Conservation (phyloP, 345 rosid species). For the Raphanus raphanistrum region DNA sequence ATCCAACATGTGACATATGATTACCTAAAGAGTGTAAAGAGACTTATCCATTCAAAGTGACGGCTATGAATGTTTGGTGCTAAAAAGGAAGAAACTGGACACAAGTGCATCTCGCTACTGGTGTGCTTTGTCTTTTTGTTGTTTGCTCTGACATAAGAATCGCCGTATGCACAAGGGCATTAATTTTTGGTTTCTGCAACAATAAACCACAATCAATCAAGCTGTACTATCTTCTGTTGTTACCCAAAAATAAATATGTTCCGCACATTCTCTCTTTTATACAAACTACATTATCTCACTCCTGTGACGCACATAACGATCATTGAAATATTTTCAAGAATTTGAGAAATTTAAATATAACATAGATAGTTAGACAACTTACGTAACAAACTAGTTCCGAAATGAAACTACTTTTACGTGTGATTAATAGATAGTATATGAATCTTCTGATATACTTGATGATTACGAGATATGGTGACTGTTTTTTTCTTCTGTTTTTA, state of each 20-base stretch:
- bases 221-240: not conserved
- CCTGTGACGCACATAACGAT: not conserved
- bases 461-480: not conserved
- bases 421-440: not conserved
- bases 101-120: slow-evolving; percentile 23
- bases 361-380: not conserved
- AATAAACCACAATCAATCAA: not conserved
- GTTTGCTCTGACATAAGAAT: slow-evolving; percentile 25
- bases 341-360: not conserved
- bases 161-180: slow-evolving; percentile 32
- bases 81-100: slow-evolving; percentile 25
- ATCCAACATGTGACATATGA: not conserved
- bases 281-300: not conserved
- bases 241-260: not conserved
- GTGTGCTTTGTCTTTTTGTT: slow-evolving; percentile 38
- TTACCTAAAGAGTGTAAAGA: slow-evolving; percentile 22
- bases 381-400: not conserved
- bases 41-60: slow-evolving; percentile 35
- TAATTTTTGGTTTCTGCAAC: not conserved
- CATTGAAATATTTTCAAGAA: not conserved
- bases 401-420: not conserved
- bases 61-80: slow-evolving; percentile 38
- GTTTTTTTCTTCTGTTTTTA: not conserved
- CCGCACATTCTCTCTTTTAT: not conserved
- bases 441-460: not conserved